Percentiles rank a stretch among this genome's conserved stretches.
phyloP scores from a whole-genome alignment of 148 eudicot species.

The Rhododendron molle region DNA sequence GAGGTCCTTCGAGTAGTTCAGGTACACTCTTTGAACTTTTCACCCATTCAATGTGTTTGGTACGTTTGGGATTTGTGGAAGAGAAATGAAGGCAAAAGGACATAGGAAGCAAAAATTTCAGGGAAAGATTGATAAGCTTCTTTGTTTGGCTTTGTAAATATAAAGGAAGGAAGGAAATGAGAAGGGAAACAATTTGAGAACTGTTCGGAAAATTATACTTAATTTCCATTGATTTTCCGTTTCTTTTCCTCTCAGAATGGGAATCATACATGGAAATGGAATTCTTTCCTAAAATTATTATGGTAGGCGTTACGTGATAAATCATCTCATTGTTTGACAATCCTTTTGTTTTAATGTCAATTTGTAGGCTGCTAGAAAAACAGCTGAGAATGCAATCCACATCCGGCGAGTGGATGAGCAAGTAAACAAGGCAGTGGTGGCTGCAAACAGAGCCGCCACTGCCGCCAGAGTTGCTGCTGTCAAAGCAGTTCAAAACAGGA shows the following conservation, averaged over 20 bases:
- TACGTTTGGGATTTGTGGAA: background rate
- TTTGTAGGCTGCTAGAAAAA: constrained; percentile 69
- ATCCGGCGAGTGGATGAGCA: constrained; percentile 66
- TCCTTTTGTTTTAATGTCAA: background rate
- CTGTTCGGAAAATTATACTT: background rate
- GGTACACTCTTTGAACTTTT: constrained; percentile 28
- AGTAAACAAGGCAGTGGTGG: constrained; percentile 71
- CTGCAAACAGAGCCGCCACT: constrained; percentile 85
- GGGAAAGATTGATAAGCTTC: background rate
- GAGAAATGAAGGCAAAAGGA: background rate
- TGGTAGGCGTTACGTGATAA: background rate
- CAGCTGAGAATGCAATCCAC: constrained; percentile 69
- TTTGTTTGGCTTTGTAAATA: background rate
- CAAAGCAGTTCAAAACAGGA: constrained; percentile 79
- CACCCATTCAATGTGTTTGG: background rate
- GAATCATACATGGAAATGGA: background rate
- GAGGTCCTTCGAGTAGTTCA: constrained; percentile 72
- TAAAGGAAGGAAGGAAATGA: background rate
- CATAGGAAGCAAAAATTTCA: background rate
- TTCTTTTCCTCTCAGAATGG: background rate
- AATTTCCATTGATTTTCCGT: background rate
- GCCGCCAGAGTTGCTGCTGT: constrained; percentile 97
- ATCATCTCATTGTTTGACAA: background rate
- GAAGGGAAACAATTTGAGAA: background rate
- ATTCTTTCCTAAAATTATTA: background rate